Base-by-base conservation (phyloP, 331 rosid genomes). In the Prunus yedoensis region DNA sequence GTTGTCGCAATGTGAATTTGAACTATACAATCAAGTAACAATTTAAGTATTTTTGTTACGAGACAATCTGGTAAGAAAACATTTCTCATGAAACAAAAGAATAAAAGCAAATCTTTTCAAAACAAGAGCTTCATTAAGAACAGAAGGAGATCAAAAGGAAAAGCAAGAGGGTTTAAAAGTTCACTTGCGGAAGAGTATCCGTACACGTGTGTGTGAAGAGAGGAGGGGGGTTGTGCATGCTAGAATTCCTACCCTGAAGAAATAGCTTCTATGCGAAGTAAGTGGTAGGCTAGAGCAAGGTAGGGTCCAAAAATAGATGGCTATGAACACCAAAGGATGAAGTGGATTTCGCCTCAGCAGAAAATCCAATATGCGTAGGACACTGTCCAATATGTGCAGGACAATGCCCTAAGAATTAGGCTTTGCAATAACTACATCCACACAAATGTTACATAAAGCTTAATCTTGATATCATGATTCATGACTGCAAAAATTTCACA, bases 271-370 rank as follows among this genome's bases (percentile, higher is more conserved):
- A 17, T 32, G 47, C 10, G 21, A 52, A 64, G 64, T 16, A 49
- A 12, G 54, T 18, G 32, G 71, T 46, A 49, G 71, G 66, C 43
- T 68, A 0, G 51, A 68, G 12, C 41, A 77, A 77, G 8, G 20
- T 60, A 70, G 64, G 81, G 70, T 35, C 79, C 60, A 15, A 63
- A 18, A 30, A 64, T 23, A 6, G 63, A 66, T 66, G 52, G 46
- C 30, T 10, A 15, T 20, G 56, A 57, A 46, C 63, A 17, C 16
- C n/a, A 71, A 60, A 5, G 23, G 70, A 11, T 71, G 72, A 71
- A 71, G 67, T 32, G 15, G 72, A 68, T 52, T 70, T 71, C 46
- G 45, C 77, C 59, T 45, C 30, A 43, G 59, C 67, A 59, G 17
- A 47, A 38, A 17, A 59, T 73, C 58, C 77, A 25, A 23, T 17